phyloP scores from a whole-genome alignment of 192 early-diverging fungal species.

The Coemansia sp. region DNA sequence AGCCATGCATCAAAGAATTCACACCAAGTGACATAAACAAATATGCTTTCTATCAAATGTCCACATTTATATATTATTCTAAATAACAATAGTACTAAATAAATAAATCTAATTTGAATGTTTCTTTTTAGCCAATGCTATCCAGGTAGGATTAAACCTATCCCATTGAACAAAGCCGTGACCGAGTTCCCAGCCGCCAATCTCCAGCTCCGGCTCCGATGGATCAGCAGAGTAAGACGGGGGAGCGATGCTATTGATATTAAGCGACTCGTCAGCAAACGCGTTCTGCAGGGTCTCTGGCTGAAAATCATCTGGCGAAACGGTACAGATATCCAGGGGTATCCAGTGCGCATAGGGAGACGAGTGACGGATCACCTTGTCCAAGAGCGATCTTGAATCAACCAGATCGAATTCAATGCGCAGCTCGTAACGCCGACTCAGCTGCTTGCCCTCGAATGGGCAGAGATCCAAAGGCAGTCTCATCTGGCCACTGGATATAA shows the following conservation, averaged over 20 bases:
- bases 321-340: slow-evolving; percentile 27
- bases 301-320: slow-evolving; percentile 24
- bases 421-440: slow-evolving; percentile 27
- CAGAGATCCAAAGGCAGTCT: slow-evolving; percentile 37
- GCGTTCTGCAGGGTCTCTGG: slow-evolving; percentile 23
- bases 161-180: slow-evolving; percentile 32
- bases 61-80: no score
- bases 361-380: slow-evolving; percentile 18
- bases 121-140: slow-evolving; percentile 27
- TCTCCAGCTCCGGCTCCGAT: slow-evolving; percentile 17
- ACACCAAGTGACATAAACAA: neutral
- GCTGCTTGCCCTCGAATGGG: slow-evolving; percentile 41
- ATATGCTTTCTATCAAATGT: neutral
- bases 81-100: neutral
- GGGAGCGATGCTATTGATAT: slow-evolving; percentile 21
- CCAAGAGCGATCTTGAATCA: slow-evolving; percentile 17
- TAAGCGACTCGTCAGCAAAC: slow-evolving; percentile 37
- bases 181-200: slow-evolving; percentile 38
- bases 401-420: slow-evolving; percentile 41
- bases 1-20: neutral
- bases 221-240: slow-evolving; percentile 18
- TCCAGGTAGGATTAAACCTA: slow-evolving; percentile 29
- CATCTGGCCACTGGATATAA: slow-evolving; percentile 18
- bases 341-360: slow-evolving; percentile 13
- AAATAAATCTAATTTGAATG: neutral